phyloP scores from a whole-genome alignment of 1,284 basidiomycete species.

The Golubevia sp. region DNA sequence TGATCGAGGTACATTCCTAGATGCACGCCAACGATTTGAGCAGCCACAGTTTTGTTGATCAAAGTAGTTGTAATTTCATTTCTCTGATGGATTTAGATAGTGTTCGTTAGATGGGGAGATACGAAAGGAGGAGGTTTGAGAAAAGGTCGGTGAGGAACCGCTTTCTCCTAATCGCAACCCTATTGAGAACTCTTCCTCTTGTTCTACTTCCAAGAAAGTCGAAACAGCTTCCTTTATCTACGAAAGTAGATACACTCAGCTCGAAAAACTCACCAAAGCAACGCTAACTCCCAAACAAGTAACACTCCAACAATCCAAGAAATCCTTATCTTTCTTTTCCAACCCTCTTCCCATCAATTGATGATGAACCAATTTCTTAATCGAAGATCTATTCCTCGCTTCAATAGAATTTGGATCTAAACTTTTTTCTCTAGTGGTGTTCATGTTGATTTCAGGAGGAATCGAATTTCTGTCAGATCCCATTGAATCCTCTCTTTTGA shows the following conservation, averaged over 20 bases:
- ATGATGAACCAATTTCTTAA: constrained; percentile 33
- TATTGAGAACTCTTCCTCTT: too few relatives aligned
- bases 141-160: too few relatives aligned
- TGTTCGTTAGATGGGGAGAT: too few relatives aligned
- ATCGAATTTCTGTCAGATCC: neutral
- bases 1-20: neutral
- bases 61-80: neutral
- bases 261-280: too few relatives aligned
- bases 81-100: neutral
- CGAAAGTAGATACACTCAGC: too few relatives aligned
- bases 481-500: neutral
- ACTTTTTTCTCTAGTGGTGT: too few relatives aligned
- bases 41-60: neutral
- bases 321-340: constrained; percentile 29
- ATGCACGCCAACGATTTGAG: neutral
- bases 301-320: constrained; percentile 33
- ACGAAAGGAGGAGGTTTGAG: too few relatives aligned
- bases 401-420: constrained; percentile 1
- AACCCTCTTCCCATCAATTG: constrained; percentile 25
- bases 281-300: constrained; percentile 12
- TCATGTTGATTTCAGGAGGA: neutral
- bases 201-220: too few relatives aligned
- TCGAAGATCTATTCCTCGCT: constrained; percentile 15
- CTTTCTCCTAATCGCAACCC: too few relatives aligned
- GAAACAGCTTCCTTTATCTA: too few relatives aligned